A percentile compares a stretch with the other conserved stretches of the same genome.
These are phyloP conservation scores for Candida orba DNA, from an alignment of 805 yeast species.

Conservation along the genomic window DNA sequence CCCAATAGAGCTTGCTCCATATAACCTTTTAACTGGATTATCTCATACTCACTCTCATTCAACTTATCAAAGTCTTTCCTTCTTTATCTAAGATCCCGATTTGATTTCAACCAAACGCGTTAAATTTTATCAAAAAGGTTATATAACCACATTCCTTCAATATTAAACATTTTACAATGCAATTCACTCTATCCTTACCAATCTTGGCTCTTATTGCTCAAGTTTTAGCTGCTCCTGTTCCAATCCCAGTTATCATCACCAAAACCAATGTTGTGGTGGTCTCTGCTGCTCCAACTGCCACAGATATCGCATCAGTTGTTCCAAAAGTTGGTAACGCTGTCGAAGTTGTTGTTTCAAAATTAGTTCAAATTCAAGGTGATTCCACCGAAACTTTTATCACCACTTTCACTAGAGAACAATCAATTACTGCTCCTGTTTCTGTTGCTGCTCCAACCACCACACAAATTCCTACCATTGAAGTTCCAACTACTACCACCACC, in stretches of 20 bases:
- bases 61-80: background rate
- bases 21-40: background rate
- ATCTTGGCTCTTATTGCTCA: slow-evolving; percentile 20
- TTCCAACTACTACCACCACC: slow-evolving; percentile 11
- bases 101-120: background rate
- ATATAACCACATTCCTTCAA: background rate
- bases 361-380: slow-evolving; percentile 16
- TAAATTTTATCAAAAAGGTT: background rate
- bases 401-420: slow-evolving; percentile 15
- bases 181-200: slow-evolving; percentile 17
- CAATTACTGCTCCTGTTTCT: slow-evolving; percentile 1
- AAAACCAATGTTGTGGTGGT: slow-evolving; percentile 21
- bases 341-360: slow-evolving; percentile 21
- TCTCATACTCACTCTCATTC: background rate
- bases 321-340: slow-evolving; percentile 17
- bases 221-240: slow-evolving; percentile 24
- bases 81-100: background rate
- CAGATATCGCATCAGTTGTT: slow-evolving; percentile 4
- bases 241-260: slow-evolving; percentile 24
- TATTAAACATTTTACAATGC: slow-evolving; percentile 11
- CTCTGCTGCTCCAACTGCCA: slow-evolving; percentile 17
- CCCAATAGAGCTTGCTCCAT: background rate
- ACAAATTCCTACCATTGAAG: slow-evolving; percentile 1
- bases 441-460: slow-evolving; percentile 9
- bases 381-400: slow-evolving; percentile 17